A percentile compares a stretch with the other conserved stretches of the same genome.
Evolutionary conservation across 2,329 filamentous ascomycete species (phyloP).

Genomic region (Fusarium luffae): DNA sequence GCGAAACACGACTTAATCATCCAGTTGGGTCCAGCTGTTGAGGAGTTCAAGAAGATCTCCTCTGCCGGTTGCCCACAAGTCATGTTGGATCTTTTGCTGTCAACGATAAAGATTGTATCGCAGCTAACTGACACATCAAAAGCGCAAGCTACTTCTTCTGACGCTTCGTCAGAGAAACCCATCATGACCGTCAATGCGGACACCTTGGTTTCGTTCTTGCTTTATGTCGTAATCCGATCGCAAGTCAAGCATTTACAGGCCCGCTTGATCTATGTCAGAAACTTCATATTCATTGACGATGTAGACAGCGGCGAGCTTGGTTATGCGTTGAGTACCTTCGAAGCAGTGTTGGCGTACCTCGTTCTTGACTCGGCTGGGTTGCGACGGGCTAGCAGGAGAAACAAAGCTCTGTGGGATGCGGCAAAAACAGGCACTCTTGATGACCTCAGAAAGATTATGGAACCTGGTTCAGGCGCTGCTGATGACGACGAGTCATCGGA

Average conservation of each 20-base stretch:
- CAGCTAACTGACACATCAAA: constrained; percentile 67
- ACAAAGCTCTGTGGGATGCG: constrained; percentile 89
- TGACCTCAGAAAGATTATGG: constrained; percentile 81
- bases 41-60: constrained; percentile 88
- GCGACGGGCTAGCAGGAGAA: constrained; percentile 85
- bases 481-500: constrained; percentile 57
- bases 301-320: constrained; percentile 96
- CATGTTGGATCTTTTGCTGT: constrained; percentile 84
- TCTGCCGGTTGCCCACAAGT: constrained; percentile 84
- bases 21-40: constrained; percentile 80
- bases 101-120: constrained; percentile 86
- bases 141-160: constrained; percentile 50
- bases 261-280: constrained; percentile 91
- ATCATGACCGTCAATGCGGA: constrained; percentile 81
- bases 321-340: constrained; percentile 94
- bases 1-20: constrained; percentile 85
- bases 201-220: constrained; percentile 87
- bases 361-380: constrained; percentile 83
- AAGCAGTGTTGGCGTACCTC: constrained; percentile 91
- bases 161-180: constrained; percentile 61
- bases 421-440: constrained; percentile 80
- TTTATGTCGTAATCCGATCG: constrained; percentile 92
- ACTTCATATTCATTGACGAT: constrained; percentile 98
- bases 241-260: constrained; percentile 89
- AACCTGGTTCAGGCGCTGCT: constrained; percentile 69